Evolutionary conservation across 768 basidiomycete genomes (phyloP), one percentile per base, ranked within the genome.

Genomic region (Leccinellum albellum): DNA sequence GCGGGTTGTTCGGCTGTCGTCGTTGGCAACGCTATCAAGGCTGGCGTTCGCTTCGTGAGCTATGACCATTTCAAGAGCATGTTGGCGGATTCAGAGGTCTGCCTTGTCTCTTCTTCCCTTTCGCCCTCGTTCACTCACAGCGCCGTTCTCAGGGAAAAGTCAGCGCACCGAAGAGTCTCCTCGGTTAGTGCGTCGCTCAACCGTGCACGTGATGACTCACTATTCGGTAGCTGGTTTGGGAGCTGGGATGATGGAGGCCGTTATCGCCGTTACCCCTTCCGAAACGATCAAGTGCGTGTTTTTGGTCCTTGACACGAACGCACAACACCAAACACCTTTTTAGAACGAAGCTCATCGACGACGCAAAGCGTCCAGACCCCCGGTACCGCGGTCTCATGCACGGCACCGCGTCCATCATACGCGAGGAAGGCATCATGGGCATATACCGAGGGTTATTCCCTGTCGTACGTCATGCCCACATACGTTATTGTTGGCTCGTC

Each of bases 321-420:
- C 44, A 3, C 40, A 9, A 53, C 26, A 23, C 51, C 29, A 17
- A 26, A 57, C 29, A n/a, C 23, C 10, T n/a, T n/a, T 45, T 37
- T 61, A 98, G 96, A 70, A 99, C 97, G 23, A 99, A 99, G 70
- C 82, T 98, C 55, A 95, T 99, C 56, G 94, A 94, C 66, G 97
- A 98, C 64, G 85, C 92, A 2, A 92, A 94, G 69, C 84, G 86
- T 20, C 82, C 91, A 1, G 79, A 82, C 57, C 96, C 97, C 0
- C 85, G 87, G 65, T 98, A 90, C 70, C 87, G 84, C 40, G 95
- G 95, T 10, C 78, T 98, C 21, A 66, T 92, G 4, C 94, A 98
- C 61, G 97, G 94, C 15, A 91, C 94, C 1, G 64, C 73, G 9
- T 76, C 80, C 9, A 99, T 99, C 55, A 79, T 98, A 20, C 76